Percentiles rank a stretch among this genome's conserved stretches.
Evolutionary conservation across 148 eudicot genomes (phyloP).

Genomic region (Nepenthes mirabilis): DNA sequence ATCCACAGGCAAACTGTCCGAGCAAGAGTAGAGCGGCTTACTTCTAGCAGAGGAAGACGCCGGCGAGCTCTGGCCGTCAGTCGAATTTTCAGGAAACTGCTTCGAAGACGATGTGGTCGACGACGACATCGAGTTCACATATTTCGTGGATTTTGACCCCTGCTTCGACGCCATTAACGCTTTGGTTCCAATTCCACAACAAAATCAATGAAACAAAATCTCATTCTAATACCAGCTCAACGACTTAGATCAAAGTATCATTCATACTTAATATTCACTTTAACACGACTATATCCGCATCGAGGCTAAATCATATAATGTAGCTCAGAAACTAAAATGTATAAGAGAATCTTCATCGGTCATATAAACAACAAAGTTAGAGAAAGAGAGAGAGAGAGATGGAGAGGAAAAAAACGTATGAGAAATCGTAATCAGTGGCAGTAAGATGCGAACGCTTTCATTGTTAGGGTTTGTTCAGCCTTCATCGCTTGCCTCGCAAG

Average conservation of each 20-base stretch:
- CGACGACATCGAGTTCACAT: slow-evolving; percentile 48
- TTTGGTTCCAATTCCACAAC: too few relatives aligned
- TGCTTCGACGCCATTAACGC: slow-evolving; percentile 37
- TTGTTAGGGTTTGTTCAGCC: slow-evolving; percentile 5
- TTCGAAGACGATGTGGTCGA: slow-evolving; percentile 68
- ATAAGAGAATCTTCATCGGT: too few relatives aligned
- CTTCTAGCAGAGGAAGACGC: slow-evolving; percentile 54
- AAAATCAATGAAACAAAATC: too few relatives aligned
- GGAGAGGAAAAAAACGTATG: too few relatives aligned
- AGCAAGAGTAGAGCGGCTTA: slow-evolving; percentile 38
- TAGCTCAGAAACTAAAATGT: too few relatives aligned
- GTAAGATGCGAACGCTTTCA: slow-evolving; percentile 5
- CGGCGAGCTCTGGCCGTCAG: slow-evolving; percentile 49
- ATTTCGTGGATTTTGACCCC: slow-evolving; percentile 35
- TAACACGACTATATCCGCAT: too few relatives aligned
- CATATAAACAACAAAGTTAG: too few relatives aligned
- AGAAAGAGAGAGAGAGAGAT: too few relatives aligned
- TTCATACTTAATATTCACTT: too few relatives aligned
- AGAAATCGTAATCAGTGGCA: slow-evolving; percentile 17
- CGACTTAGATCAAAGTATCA: too few relatives aligned
- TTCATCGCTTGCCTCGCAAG: slow-evolving; percentile 51
- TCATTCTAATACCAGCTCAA: too few relatives aligned
- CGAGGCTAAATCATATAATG: too few relatives aligned
- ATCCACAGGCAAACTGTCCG: slow-evolving; percentile 33
- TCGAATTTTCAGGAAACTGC: slow-evolving; percentile 45